phyloP scores from a whole-genome alignment of 495 filamentous ascomycete genomes.

The Trichoderma orchidacearum region DNA sequence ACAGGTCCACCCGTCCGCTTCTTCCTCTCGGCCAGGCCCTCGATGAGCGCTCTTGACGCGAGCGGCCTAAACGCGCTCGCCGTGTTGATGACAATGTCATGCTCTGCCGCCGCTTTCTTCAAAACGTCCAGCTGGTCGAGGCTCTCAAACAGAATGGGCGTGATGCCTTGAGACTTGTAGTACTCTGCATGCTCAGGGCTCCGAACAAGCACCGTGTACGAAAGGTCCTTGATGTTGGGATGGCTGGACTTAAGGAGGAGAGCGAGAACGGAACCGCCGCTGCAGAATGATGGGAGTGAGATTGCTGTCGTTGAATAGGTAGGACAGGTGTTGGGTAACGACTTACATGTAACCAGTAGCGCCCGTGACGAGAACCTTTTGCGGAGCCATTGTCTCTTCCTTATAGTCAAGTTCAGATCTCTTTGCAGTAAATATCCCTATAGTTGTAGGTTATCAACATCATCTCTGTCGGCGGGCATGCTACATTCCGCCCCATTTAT shows the following conservation, averaged over 20 bases:
- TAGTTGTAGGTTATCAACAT: too few species aligned
- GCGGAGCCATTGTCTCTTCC: background rate
- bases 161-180: constrained; percentile 9
- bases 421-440: too few species aligned
- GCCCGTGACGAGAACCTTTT: constrained; percentile 7
- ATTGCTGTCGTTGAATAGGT: too few species aligned
- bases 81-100: constrained; percentile 28
- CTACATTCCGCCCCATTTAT: background rate
- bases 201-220: constrained; percentile 8
- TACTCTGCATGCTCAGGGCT: constrained; percentile 8
- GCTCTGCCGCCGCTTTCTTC: constrained; percentile 14
- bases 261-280: constrained; percentile 14
- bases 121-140: constrained; percentile 19
- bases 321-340: too few species aligned
- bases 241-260: constrained; percentile 1
- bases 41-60: constrained; percentile 17
- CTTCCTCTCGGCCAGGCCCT: constrained; percentile 21
- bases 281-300: background rate
- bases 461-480: too few species aligned
- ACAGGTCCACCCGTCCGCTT: constrained; percentile 12
- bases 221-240: background rate
- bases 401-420: background rate
- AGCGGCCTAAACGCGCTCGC: constrained; percentile 17
- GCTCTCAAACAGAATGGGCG: constrained; percentile 10
- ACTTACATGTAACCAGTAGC: constrained; percentile 7